Base-by-base conservation (phyloP, 768 basidiomycete genomes). In the Termitomyces sp. region DNA sequence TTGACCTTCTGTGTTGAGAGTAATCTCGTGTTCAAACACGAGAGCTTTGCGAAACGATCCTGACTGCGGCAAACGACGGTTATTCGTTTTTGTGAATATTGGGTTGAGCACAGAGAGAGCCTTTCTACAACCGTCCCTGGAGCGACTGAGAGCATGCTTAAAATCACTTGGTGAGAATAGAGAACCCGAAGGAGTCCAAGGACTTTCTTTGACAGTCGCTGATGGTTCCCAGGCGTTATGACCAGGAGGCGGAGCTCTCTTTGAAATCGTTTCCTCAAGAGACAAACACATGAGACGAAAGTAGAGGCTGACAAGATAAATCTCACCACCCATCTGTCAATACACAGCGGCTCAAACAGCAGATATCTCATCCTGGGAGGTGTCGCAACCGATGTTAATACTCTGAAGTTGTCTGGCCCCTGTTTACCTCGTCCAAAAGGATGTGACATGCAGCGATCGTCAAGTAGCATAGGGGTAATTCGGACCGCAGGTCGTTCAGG, bases 1-100 rank as follows among this genome's bases (percentile, higher is more conserved):
- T 58, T 64, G 61, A 1, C 72, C 70, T 57, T 64, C 69, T 11
- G 72, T 59, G 12, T 63, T 54, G 18, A 73, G 51, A 13, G 69
- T 73, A 42, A 75, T 73, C 48, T 75, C 69, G 27, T 66, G 73
- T 61, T 77, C 73, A 52, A 73, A 73, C 20, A 73, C 69, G 24
- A 73, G 63, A 11, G 70, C 72, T 42, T 72, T 67, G 33, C 70
- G 70, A 59, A 65, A 62, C 24, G 62, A 55, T 2, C 58, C 61
- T 22, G 60, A 61, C 24, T 60, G 55, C 33, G 61, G 51, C 13
- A 55, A 41, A 22, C 33, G 55, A 15, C 24, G 54, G 22, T 33
- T 44, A 24, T 47, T 50, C 0, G 30, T 16, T 16, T 20, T 58
- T 8, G 58, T 31, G 27, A 49, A 33, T n/a, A 61, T 22, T 4